Percentiles rank a stretch among this genome's conserved stretches.
Evolutionary conservation across 345 rosid species (phyloP).

Genomic region (Salix dunnii): DNA sequence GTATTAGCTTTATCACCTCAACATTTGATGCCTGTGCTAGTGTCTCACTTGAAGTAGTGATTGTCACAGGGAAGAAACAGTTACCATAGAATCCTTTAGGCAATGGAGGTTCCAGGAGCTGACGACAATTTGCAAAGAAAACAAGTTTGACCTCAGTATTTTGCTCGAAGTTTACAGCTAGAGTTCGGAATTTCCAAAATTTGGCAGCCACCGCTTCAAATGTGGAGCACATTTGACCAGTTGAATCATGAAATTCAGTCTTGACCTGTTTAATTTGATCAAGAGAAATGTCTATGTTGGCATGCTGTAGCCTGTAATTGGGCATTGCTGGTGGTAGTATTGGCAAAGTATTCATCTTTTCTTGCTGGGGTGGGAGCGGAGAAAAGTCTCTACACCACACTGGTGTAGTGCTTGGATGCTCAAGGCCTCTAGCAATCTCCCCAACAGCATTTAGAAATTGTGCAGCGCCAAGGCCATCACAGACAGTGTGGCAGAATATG

Average conservation of each 20-base stretch:
- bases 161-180: slow-evolving; percentile 24
- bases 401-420: slow-evolving; percentile 33
- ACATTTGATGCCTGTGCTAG: slow-evolving; percentile 22
- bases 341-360: slow-evolving; percentile 4
- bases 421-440: slow-evolving; percentile 45
- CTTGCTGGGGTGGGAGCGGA: slow-evolving; percentile 19
- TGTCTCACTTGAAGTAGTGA: slow-evolving; percentile 33
- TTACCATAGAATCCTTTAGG: slow-evolving; percentile 68
- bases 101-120: slow-evolving; percentile 45
- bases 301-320: slow-evolving; percentile 36
- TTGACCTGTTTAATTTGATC: slow-evolving; percentile 44
- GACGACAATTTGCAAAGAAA: slow-evolving; percentile 62
- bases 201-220: slow-evolving; percentile 54
- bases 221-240: slow-evolving; percentile 43
- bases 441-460: slow-evolving; percentile 64
- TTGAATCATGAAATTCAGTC: slow-evolving; percentile 28
- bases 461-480: slow-evolving; percentile 76
- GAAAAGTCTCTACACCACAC: slow-evolving; percentile 52
- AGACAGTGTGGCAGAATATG: slow-evolving; percentile 49
- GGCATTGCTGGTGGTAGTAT: slow-evolving; percentile 40
- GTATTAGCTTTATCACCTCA: slow-evolving; percentile 47
- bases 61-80: slow-evolving; percentile 61
- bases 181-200: slow-evolving; percentile 48
- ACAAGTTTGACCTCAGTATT: slow-evolving; percentile 42
- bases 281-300: slow-evolving; percentile 50